Percentiles rank a stretch among this genome's conserved stretches.
phyloP scores from a whole-genome alignment of 2,329 filamentous ascomycete genomes.

The Paecilomyces sp. region DNA sequence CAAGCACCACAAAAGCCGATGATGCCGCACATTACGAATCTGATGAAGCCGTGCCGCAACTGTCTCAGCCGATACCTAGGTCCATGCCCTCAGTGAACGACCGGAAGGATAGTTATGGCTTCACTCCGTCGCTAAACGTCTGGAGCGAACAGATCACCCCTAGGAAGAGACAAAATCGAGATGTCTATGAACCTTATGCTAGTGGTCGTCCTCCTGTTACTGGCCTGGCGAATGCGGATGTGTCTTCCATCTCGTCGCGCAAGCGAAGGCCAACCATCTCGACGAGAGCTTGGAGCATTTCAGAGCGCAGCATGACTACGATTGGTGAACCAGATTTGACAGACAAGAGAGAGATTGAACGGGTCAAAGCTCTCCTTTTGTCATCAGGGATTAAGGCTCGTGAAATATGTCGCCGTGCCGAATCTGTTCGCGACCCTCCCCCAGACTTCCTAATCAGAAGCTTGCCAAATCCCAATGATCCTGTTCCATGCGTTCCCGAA shows the following conservation, averaged over 20 bases:
- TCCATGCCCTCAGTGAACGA: constrained; percentile 5
- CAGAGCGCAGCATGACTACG: constrained; percentile 39
- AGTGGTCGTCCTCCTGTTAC: constrained; percentile 37
- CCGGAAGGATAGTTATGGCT: constrained; percentile 20
- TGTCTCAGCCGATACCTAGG: constrained; percentile 11
- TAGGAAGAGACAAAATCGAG: constrained; percentile 14
- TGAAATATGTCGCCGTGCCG: constrained; percentile 64
- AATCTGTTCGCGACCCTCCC: constrained; percentile 35
- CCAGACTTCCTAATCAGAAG: constrained; percentile 28
- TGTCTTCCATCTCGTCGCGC: constrained; percentile 17
- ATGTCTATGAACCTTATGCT: constrained; percentile 20
- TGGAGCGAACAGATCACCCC: constrained; percentile 15
- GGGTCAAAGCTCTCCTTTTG: constrained; percentile 68
- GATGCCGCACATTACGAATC: not conserved
- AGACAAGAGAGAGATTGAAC: constrained; percentile 67
- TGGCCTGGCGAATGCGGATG: constrained; percentile 36
- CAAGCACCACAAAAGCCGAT: not conserved
- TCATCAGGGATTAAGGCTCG: constrained; percentile 85
- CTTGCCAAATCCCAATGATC: constrained; percentile 17
- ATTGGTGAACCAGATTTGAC: constrained; percentile 34
- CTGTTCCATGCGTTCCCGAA: constrained; percentile 36
- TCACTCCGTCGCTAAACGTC: constrained; percentile 19
- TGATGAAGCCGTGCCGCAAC: not conserved
- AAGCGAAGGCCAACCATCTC: constrained; percentile 29
- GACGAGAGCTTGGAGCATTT: constrained; percentile 53